Base-by-base conservation (phyloP, 148 eudicot species). In the Rheum nobile region DNA sequence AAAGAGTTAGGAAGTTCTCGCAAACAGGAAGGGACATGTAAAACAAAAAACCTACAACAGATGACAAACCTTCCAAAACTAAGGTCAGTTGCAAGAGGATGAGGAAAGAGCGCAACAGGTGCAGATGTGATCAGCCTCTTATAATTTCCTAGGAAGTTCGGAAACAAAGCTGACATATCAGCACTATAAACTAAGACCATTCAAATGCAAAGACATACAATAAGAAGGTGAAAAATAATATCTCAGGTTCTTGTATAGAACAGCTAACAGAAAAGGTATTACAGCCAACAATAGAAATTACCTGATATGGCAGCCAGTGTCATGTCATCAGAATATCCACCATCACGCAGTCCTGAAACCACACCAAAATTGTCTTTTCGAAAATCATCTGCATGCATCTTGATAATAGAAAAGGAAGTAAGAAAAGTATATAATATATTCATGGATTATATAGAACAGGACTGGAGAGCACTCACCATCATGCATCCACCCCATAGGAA, bases 271-370 rank as follows among this genome's bases (percentile, higher is more conserved):
- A 38, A 65, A 47, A 63, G 19, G 8, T 21, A 3, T 17, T 38
- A 28, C 3, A 52, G 22, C 50, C 1, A 12, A 29, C 16, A 9
- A 78, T 29, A 10, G 41, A 37, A 38, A 8, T 75, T 87, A 91
- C 97, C 98, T 46, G 97, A 80, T 75, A 94, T 91, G 81, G 98
- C 98, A 44, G 98, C 98, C 82, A 94, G 98, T 83, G 98, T 94
- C 98, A 94, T 94, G 83, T 91, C 98, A 82, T 94, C 98, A 69
- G 98, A 94, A 76, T 94, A 94, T 76, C 98, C 98, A 72, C 98
- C 98, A 84, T 91, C 91, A 65, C 84, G 88, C 79, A 94, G 97
- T 76, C 81, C 87, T 16, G 97, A 86, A 79, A 94, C 93, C 47
- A 94, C 86, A 34, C 88, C 92, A 80, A 86, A 89, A 65, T 80